Base-by-base conservation (phyloP, 2,329 filamentous ascomycete species). In the Cladosporium sp. region DNA sequence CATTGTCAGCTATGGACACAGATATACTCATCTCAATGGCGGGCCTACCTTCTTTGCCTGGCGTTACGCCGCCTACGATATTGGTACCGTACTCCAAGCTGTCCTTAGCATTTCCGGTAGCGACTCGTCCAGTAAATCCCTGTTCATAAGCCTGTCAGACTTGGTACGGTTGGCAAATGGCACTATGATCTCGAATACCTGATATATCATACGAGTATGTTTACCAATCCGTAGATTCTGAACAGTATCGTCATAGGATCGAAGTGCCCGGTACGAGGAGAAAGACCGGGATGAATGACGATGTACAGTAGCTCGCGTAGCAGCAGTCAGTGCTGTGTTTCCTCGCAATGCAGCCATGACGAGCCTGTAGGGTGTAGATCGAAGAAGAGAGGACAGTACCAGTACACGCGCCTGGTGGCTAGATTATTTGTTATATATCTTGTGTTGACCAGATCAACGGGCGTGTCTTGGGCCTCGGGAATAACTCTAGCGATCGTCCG, bases 61-160 rank as follows among this genome's bases (percentile, higher is more conserved):
- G 91, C 63, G 87, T 92, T 21, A 93, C 90, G 30, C 91, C 91
- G 34, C 91, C 91, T 0, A 94, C 90, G 67, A 94, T 88, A 44
- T 92, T 90, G 47, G 91, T 93, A 14, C 91, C 91, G 85, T 90
- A 94, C 77, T 83, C 87, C 66, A 93, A 80, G 14, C 90, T 92
- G 75, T 93, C 90, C 76, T 87, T 86, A 36, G 90, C 91, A 78
- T 94, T 93, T 71, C 86, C 86, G 1, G 91, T 93, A 12, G 91
- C 90, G 78, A 87, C 81, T 69, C 81, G 81, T 78, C 88, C 88
- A 21, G 89, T 91, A 76, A 91, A 91, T 1, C 88, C 89, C 73
- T 55, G 5, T 34, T 3, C 3, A 32, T 5, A 14, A 12, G 4
- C 2, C n/a, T 7, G 5, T 47, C 8, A 47, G 41, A 47, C n/a